Evolutionary conservation across 805 yeast species (phyloP).

Genomic region (Teunomyces funiuensis): DNA sequence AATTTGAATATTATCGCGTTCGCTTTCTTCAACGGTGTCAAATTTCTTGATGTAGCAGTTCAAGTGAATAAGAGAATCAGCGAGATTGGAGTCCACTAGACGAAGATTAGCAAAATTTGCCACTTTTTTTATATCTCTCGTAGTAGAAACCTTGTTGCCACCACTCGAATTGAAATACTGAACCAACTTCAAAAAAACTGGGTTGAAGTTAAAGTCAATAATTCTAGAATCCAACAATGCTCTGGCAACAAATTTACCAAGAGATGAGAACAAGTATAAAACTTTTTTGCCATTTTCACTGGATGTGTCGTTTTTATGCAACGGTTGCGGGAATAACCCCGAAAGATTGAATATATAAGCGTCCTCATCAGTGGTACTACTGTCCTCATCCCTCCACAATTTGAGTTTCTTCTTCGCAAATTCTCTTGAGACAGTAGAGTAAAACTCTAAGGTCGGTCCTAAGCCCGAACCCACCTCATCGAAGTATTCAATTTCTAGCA

Average conservation of each 20-base stretch:
- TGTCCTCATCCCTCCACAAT: slow-evolving; percentile 64
- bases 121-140: slow-evolving; percentile 19
- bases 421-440: slow-evolving; percentile 74
- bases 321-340: slow-evolving; percentile 78
- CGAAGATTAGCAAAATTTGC: slow-evolving; percentile 40
- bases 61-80: slow-evolving; percentile 56
- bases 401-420: slow-evolving; percentile 56
- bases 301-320: slow-evolving; percentile 25
- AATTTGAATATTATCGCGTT: slow-evolving; percentile 16
- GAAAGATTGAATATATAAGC: slow-evolving; percentile 40
- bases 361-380: slow-evolving; percentile 17
- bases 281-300: slow-evolving; percentile 41
- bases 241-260: slow-evolving; percentile 86
- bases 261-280: slow-evolving; percentile 54
- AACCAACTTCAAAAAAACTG: slow-evolving; percentile 64
- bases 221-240: slow-evolving; percentile 86
- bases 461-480: slow-evolving; percentile 95
- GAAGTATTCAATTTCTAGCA: slow-evolving; percentile 81
- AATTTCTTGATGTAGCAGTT: slow-evolving; percentile 38
- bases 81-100: slow-evolving; percentile 57
- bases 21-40: slow-evolving; percentile 10
- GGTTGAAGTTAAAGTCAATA: slow-evolving; percentile 76
- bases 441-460: slow-evolving; percentile 95
- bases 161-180: slow-evolving; percentile 29
- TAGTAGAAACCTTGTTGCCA: neutral